Conservation (phyloP, 208 protist species). For the Trichomonas vaginalis region DNA sequence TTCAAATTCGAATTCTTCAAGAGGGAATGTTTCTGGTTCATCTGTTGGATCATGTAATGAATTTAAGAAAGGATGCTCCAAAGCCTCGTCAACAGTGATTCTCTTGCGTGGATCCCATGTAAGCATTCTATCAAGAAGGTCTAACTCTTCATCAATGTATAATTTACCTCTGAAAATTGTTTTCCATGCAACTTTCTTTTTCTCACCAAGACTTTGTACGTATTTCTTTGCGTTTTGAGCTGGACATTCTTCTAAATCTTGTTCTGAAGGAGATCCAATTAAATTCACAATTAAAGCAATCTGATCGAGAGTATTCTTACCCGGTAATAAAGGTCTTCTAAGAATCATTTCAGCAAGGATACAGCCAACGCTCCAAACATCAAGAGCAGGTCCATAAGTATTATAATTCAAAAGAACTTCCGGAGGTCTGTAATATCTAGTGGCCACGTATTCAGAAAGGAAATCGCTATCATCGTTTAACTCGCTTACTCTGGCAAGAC, state of each 20-base stretch:
- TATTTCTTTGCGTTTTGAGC: constrained; percentile 61
- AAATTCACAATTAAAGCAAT: constrained; percentile 54
- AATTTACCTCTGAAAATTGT: neutral
- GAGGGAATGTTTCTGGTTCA: neutral
- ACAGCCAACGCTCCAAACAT: constrained; percentile 48
- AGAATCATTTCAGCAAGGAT: constrained; percentile 48
- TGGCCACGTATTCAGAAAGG: constrained; percentile 43
- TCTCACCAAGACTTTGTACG: constrained; percentile 51
- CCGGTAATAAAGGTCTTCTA: constrained; percentile 26
- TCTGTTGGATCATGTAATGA: neutral
- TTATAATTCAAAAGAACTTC: constrained; percentile 47
- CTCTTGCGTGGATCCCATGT: constrained; percentile 39
- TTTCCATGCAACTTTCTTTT: constrained; percentile 40
- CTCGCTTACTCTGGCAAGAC: constrained; percentile 38
- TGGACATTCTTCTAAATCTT: constrained; percentile 56
- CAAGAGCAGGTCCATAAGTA: constrained; percentile 49
- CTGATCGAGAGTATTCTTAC: constrained; percentile 17
- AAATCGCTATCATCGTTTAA: neutral
- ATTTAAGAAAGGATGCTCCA: constrained; percentile 22
- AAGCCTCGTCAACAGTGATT: constrained; percentile 34
- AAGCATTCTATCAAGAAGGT: constrained; percentile 43
- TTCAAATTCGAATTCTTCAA: neutral
- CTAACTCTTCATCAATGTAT: constrained; percentile 23
- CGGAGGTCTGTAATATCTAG: constrained; percentile 51
- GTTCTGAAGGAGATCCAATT: constrained; percentile 61